These are phyloP conservation scores for Austroboletus novae-zelandiae DNA, from an alignment of 1,284 basidiomycete genomes.

Conservation along the genomic window DNA sequence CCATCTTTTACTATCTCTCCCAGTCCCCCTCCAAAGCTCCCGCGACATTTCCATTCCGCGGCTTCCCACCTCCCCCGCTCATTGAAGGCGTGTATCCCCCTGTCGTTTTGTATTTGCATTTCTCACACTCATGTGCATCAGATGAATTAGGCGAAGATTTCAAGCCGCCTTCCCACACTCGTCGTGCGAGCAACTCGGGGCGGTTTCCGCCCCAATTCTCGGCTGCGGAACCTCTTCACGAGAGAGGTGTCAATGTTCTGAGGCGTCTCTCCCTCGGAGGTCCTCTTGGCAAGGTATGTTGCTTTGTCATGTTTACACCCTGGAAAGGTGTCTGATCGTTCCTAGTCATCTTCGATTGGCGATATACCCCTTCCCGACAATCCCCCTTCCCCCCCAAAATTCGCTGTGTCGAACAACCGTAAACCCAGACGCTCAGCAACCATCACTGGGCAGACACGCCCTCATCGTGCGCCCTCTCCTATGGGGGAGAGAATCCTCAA, in stretches of 20 bases:
- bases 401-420: conserved; percentile 33
- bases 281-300: conserved; percentile 53
- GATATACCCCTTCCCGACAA: conserved; percentile 19
- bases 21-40: conserved; percentile 48
- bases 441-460: conserved; percentile 43
- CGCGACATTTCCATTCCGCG: conserved; percentile 61
- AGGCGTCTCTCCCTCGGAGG: conserved; percentile 69
- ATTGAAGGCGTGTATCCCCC: conserved; percentile 51
- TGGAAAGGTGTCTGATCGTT: background rate
- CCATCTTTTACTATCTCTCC: conserved; percentile 66
- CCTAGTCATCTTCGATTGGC: conserved; percentile 12
- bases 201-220: conserved; percentile 45
- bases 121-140: background rate
- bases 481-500: conserved; percentile 84
- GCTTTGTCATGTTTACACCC: background rate
- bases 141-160: conserved; percentile 43
- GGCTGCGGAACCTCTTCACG: conserved; percentile 47
- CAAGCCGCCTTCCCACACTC: conserved; percentile 44
- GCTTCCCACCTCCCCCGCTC: conserved; percentile 51
- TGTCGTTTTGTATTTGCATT: background rate
- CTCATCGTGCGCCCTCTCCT: conserved; percentile 71
- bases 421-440: conserved; percentile 62
- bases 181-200: conserved; percentile 48
- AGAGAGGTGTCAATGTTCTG: conserved; percentile 64
- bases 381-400: conserved; percentile 46